Evolutionary conservation across 1,139 yeast species (phyloP).

Genomic region (Hyphopichia burtonii): DNA sequence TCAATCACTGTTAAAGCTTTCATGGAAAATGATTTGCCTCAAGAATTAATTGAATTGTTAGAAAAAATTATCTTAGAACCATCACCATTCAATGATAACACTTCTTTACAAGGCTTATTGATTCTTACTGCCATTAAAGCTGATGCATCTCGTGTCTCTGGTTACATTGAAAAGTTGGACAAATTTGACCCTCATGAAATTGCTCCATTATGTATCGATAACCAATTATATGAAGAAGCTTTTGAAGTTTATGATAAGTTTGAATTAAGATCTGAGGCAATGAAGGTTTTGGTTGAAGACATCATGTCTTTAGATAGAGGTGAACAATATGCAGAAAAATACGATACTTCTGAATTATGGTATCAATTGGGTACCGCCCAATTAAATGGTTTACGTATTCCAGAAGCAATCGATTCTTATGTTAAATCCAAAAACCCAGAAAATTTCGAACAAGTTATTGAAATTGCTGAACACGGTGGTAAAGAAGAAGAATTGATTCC

Average conservation of each 20-base stretch:
- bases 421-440: conserved; percentile 90
- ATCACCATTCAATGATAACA: conserved; percentile 93
- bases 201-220: conserved; percentile 88
- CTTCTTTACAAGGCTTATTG: conserved; percentile 89
- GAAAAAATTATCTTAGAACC: conserved; percentile 97
- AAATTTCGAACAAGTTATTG: conserved; percentile 89
- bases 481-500: conserved; percentile 91
- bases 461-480: conserved; percentile 93
- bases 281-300: conserved; percentile 89
- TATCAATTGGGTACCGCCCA: conserved; percentile 95
- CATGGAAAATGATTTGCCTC: conserved; percentile 92
- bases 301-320: conserved; percentile 94
- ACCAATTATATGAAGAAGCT: conserved; percentile 89
- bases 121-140: conserved; percentile 94
- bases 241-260: conserved; percentile 88
- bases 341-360: conserved; percentile 87
- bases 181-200: conserved; percentile 92
- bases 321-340: conserved; percentile 86
- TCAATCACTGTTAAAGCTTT: conserved; percentile 95
- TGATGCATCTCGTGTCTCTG: conserved; percentile 79
- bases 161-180: conserved; percentile 85
- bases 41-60: conserved; percentile 87
- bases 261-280: conserved; percentile 74
- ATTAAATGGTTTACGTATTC: conserved; percentile 86
- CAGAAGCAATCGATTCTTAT: conserved; percentile 87